Evolutionary conservation across 805 yeast genomes (phyloP), one percentile per base, ranked within the genome.

Genomic region (Kuraishia capsulata): DNA sequence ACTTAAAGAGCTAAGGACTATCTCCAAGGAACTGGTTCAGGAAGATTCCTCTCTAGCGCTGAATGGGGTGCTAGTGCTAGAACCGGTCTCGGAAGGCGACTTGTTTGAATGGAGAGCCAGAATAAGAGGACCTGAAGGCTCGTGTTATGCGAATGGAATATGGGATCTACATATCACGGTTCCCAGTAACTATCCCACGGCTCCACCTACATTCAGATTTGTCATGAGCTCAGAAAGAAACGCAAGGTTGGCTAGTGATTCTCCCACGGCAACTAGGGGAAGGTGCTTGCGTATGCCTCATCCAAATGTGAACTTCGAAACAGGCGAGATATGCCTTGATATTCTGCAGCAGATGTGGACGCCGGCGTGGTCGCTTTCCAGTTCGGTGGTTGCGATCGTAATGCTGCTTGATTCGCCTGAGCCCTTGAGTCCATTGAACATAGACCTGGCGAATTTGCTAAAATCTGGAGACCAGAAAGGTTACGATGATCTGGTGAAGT

Each of bases 301-400:
- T 48, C 69, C 73, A 18, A 73, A 73, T 47, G 64, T 73, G 3
- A 62, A 66, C 42, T 67, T 65, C 43, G 39, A 65, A 33, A 67
- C 78, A 1, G 90, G 90, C 1, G 85, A 78, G 44, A 78, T 82
- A 5, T 82, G 90, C 54, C 57, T 82, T 4, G 85, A 81, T 51
- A 75, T 81, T 8, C 57, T 82, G 36, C 73, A 76, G 39, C 52
- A 45, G 33, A 64, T 64, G 42, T 82, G 89, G 89, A 70, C 84
- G 0, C 89, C 90, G 0, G 85, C 84, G 1, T 81, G 87, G 84
- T 72, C 77, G 39, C 50, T 82, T 33, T 56, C 69, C 35, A 63
- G 75, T 40, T 61, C 75, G 4, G 59, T 79, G 34, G 65, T 71
- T 14, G 86, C 86, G 1, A 68, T 81, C 2, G 50, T 77, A 24